Evolutionary conservation across 805 yeast species (phyloP).

Genomic region (Yamadazyma endophytica): DNA sequence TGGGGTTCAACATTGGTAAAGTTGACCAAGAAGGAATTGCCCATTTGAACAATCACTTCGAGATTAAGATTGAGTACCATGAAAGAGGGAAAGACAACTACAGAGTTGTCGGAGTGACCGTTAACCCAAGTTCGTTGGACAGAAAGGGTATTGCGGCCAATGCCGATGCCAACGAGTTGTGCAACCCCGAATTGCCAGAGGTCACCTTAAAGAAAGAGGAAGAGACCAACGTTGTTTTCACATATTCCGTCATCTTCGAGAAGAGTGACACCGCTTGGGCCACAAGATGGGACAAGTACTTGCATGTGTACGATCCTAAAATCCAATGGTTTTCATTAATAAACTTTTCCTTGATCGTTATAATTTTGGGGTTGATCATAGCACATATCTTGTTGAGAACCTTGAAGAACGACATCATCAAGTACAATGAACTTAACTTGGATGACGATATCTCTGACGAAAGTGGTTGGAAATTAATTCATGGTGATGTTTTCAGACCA

Average conservation of each 20-base stretch:
- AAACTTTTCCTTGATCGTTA: constrained; percentile 78
- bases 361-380: constrained; percentile 72
- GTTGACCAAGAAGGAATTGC: constrained; percentile 55
- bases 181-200: constrained; percentile 31
- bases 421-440: constrained; percentile 84
- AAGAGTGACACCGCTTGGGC: constrained; percentile 86
- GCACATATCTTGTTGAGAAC: constrained; percentile 76
- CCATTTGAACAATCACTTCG: constrained; percentile 76
- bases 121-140: constrained; percentile 60
- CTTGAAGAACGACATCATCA: constrained; percentile 76
- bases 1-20: constrained; percentile 77
- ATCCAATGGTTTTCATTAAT: constrained; percentile 94
- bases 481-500: constrained; percentile 91
- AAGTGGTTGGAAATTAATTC: constrained; percentile 94
- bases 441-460: constrained; percentile 88
- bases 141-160: constrained; percentile 21
- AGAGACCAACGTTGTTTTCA: constrained; percentile 61
- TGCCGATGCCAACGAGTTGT: constrained; percentile 22
- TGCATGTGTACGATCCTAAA: constrained; percentile 86
- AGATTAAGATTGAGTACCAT: constrained; percentile 79
- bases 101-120: constrained; percentile 89
- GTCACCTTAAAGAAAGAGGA: constrained; percentile 46
- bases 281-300: constrained; percentile 96
- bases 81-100: constrained; percentile 58
- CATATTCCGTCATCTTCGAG: constrained; percentile 78